Evolutionary conservation across 164 flowering plant genomes (phyloP).

Genomic region (Chloranthus sessilifolius): DNA sequence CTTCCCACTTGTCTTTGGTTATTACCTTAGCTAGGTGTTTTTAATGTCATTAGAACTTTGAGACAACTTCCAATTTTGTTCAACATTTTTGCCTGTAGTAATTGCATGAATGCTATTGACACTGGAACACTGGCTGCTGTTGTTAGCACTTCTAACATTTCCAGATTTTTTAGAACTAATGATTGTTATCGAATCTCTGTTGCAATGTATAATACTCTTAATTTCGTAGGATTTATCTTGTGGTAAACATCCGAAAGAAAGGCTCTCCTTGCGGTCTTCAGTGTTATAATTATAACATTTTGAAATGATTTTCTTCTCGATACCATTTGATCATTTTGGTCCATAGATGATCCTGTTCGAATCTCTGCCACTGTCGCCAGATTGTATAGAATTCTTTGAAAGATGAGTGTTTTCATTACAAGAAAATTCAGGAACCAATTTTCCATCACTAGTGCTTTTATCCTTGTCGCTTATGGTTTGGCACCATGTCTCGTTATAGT

Average conservation of each 20-base stretch:
- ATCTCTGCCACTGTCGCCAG: background rate
- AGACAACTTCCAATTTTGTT: background rate
- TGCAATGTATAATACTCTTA: no score
- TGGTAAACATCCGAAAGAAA: constrained; percentile 6
- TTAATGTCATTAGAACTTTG: constrained; percentile 4
- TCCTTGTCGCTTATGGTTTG: background rate
- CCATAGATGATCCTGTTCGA: constrained; percentile 4
- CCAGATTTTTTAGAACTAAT: background rate
- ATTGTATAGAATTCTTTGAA: background rate
- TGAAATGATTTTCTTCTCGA: background rate
- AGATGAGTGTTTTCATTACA: background rate
- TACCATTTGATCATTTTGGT: background rate
- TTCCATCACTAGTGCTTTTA: background rate
- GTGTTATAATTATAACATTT: no score
- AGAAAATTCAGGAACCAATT: constrained; percentile 4
- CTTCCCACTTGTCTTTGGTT: constrained; percentile 5
- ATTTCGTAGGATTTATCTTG: background rate
- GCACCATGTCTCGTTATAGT: background rate
- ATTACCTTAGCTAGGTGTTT: background rate
- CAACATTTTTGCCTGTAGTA: background rate
- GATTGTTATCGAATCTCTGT: background rate
- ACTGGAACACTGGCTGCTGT: background rate
- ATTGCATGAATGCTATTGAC: constrained; percentile 6
- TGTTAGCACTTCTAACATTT: background rate
- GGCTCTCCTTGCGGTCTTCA: background rate